Percentiles rank a stretch among this genome's conserved stretches.
These are phyloP conservation scores for Oryza australiensis DNA, from an alignment of 176 grass and related monocot genomes.

Conservation along the genomic window DNA sequence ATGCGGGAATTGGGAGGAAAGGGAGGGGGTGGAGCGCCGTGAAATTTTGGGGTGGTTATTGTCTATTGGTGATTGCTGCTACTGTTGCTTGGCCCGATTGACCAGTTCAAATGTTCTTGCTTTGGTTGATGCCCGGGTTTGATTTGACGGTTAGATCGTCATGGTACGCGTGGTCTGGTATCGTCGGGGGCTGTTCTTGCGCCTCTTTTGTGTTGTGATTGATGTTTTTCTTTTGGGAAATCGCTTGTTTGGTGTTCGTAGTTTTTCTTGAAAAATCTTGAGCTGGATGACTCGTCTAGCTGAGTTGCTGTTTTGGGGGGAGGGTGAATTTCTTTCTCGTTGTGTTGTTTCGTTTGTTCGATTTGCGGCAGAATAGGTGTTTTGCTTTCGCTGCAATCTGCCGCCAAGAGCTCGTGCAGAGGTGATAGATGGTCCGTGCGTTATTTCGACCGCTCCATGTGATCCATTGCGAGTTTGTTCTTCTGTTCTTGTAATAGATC, in stretches of 20 bases:
- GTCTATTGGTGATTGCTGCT: constrained; percentile 5
- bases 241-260: background rate
- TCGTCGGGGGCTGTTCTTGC: background rate
- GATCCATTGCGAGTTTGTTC: constrained; percentile 9
- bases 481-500: constrained; percentile 20
- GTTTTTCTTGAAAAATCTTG: background rate
- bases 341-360: background rate
- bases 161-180: background rate
- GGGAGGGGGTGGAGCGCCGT: background rate
- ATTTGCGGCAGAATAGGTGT: background rate
- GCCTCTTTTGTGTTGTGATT: background rate
- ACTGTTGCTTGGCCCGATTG: background rate
- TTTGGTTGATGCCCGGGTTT: background rate
- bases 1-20: background rate
- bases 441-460: background rate
- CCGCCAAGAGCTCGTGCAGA: background rate
- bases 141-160: background rate
- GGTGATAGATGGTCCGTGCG: background rate
- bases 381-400: background rate
- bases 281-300: background rate
- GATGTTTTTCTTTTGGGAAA: background rate
- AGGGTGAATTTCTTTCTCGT: background rate
- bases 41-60: too few relatives aligned
- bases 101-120: background rate
- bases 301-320: background rate